Percentiles rank a stretch among this genome's conserved stretches.
Conservation (phyloP, 768 basidiomycete genomes). For the Pleurotus giganteus region DNA sequence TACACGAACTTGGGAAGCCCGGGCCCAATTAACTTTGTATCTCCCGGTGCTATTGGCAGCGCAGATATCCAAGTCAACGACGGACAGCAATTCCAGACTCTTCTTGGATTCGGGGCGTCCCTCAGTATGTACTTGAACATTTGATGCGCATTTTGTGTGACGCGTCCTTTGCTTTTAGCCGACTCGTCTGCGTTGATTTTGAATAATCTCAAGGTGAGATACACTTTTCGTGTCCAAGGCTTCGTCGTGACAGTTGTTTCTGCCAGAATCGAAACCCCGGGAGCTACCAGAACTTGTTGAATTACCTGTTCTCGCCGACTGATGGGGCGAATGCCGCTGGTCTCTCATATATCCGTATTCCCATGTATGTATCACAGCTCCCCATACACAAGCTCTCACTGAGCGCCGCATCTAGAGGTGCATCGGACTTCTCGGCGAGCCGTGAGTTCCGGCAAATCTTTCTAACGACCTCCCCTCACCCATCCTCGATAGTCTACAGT, state of each 20-base stretch:
- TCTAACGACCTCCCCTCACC: no score
- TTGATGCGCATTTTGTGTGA: neutral
- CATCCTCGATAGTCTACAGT: constrained; percentile 50
- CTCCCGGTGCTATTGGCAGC: constrained; percentile 51
- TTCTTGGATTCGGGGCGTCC: constrained; percentile 65
- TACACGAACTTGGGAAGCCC: constrained; percentile 35
- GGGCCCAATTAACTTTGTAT: constrained; percentile 51
- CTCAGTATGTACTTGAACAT: constrained; percentile 42
- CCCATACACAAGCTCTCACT: neutral
- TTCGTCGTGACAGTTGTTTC: neutral
- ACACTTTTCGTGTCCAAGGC: neutral
- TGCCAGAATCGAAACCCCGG: constrained; percentile 44
- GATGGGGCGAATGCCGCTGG: constrained; percentile 65
- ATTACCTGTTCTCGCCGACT: constrained; percentile 58
- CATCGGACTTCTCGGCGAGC: constrained; percentile 67
- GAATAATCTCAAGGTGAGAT: constrained; percentile 60
- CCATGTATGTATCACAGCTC: constrained; percentile 31
- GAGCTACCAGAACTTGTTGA: constrained; percentile 58
- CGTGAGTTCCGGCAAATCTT: no score
- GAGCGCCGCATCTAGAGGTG: constrained; percentile 33
- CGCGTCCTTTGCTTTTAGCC: constrained; percentile 35
- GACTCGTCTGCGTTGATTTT: constrained; percentile 68
- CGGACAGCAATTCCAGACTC: constrained; percentile 48
- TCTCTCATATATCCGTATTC: constrained; percentile 64
- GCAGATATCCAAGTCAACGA: constrained; percentile 70